Percentiles rank a stretch among this genome's conserved stretches.
Conservation (phyloP, 2,329 filamentous ascomycete species). For the Neofusicoccum cordaticola region DNA sequence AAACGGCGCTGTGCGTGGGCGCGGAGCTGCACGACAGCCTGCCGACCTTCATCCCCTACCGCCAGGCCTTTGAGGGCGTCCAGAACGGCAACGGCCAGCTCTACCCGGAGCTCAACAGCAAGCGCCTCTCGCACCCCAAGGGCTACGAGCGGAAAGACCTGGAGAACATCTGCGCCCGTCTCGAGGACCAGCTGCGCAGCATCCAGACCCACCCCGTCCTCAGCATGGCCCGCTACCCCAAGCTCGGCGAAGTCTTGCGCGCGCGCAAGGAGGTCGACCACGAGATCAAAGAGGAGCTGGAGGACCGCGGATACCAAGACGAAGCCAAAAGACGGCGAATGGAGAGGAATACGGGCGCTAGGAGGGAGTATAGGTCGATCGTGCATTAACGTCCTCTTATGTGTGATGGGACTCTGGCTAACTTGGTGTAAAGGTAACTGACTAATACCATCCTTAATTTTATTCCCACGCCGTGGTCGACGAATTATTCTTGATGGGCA, state of each 20-base stretch:
- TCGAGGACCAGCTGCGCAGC: slow-evolving; percentile 83
- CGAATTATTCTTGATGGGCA: too few species aligned
- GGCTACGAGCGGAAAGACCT: slow-evolving; percentile 76
- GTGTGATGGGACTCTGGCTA: background rate
- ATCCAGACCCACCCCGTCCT: slow-evolving; percentile 68
- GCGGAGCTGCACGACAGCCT: slow-evolving; percentile 70
- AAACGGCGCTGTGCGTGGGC: slow-evolving; percentile 85
- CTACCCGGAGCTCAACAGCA: slow-evolving; percentile 81
- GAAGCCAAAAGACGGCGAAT: slow-evolving; percentile 39
- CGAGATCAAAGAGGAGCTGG: slow-evolving; percentile 61
- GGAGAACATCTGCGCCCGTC: slow-evolving; percentile 70
- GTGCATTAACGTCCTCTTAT: background rate
- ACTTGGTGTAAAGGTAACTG: background rate
- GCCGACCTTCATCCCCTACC: slow-evolving; percentile 77
- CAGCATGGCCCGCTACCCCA: slow-evolving; percentile 1
- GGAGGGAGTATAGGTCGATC: slow-evolving; percentile 35
- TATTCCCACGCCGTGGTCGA: too few species aligned
- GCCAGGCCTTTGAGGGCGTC: slow-evolving; percentile 76
- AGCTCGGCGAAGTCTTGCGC: slow-evolving; percentile 30
- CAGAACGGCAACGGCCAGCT: slow-evolving; percentile 69
- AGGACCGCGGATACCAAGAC: slow-evolving; percentile 59
- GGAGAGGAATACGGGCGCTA: slow-evolving; percentile 46
- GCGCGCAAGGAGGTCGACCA: slow-evolving; percentile 69
- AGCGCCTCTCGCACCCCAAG: slow-evolving; percentile 63
- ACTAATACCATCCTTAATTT: background rate